Percentiles rank a stretch among this genome's conserved stretches.
phyloP scores from a whole-genome alignment of 805 yeast genomes.

The Lipomyces oligophaga region DNA sequence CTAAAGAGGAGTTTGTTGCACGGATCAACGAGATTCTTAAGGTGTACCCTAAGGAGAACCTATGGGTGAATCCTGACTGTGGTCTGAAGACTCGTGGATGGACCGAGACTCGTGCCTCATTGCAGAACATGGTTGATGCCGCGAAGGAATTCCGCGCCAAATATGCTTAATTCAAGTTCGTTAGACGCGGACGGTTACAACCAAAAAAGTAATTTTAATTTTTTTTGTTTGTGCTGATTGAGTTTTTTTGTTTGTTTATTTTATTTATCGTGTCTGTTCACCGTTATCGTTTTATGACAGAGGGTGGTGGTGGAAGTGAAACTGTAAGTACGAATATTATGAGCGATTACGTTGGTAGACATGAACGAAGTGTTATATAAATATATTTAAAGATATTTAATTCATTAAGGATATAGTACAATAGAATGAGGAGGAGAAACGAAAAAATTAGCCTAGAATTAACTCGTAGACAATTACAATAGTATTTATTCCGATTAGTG shows the following conservation, averaged over 20 bases:
- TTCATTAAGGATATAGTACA: too few relatives aligned
- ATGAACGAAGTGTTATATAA: too few relatives aligned
- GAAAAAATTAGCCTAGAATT: constrained; percentile 52
- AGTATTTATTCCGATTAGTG: constrained; percentile 64
- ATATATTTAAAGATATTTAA: neutral
- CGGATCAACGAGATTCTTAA: constrained; percentile 92
- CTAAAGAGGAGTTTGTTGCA: constrained; percentile 90
- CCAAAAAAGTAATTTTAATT: neutral
- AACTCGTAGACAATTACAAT: constrained; percentile 67
- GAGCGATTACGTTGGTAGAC: too few relatives aligned
- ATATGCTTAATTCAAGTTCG: constrained; percentile 32
- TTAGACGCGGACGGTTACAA: neutral
- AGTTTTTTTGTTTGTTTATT: neutral
- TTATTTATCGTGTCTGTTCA: neutral
- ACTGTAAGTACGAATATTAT: too few relatives aligned
- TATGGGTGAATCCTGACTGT: constrained; percentile 99
- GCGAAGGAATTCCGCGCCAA: constrained; percentile 89
- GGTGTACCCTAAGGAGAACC: constrained; percentile 95
- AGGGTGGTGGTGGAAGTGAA: too few relatives aligned
- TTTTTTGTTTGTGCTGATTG: neutral
- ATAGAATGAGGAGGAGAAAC: too few relatives aligned
- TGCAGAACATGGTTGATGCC: constrained; percentile 98
- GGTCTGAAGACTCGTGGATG: constrained; percentile 99
- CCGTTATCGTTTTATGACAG: too few relatives aligned
- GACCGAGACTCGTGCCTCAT: constrained; percentile 93